Evolutionary conservation across 140 eudicot genomes (phyloP).

Genomic region (Cichorium intybus): DNA sequence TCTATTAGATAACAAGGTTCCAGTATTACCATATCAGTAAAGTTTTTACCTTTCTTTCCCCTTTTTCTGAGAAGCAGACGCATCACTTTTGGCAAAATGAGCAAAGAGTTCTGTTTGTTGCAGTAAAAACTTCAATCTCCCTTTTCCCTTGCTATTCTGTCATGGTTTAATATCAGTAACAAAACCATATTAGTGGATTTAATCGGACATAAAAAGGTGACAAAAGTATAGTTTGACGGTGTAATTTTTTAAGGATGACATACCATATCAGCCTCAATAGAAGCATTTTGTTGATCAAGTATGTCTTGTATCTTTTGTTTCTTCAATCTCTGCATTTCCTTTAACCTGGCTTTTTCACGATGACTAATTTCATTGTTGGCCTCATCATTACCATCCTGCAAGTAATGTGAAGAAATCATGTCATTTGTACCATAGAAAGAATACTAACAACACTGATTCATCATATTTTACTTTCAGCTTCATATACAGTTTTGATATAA

Average conservation of each 20-base stretch:
- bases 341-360: conserved; percentile 78
- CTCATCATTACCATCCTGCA: conserved; percentile 55
- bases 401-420: not conserved
- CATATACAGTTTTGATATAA: not conserved
- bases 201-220: not conserved
- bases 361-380: conserved; percentile 53
- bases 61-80: conserved; percentile 72
- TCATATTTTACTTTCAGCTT: not conserved
- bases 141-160: conserved; percentile 92
- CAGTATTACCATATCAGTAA: not conserved
- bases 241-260: conserved; percentile 1
- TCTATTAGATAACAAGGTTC: not conserved
- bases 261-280: conserved; percentile 93
- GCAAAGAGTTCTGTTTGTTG: conserved; percentile 97
- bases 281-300: conserved; percentile 79
- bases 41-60: conserved; percentile 68
- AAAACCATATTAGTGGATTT: not conserved
- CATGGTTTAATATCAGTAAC: not conserved
- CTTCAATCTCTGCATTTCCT: conserved; percentile 84
- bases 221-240: not conserved
- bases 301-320: conserved; percentile 87
- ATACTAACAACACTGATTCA: not conserved
- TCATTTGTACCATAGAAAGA: not conserved
- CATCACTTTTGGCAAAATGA: conserved; percentile 92
- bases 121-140: conserved; percentile 79